Evolutionary conservation across 306 rosid species (phyloP).

Genomic region (Carpinus viminea): DNA sequence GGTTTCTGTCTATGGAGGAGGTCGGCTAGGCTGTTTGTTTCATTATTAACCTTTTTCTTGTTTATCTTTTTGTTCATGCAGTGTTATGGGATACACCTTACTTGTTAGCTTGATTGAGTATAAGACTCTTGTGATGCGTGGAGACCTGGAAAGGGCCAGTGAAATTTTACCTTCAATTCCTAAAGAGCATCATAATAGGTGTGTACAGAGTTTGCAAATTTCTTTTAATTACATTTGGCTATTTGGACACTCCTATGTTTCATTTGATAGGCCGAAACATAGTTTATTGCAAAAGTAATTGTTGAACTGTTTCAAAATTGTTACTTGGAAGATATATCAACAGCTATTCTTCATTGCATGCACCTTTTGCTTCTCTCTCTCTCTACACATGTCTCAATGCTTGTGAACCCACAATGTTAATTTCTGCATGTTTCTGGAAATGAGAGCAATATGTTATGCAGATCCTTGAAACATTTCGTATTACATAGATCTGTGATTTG

Average conservation of each 20-base stretch:
- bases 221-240: background rate
- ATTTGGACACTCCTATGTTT: background rate
- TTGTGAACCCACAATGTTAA: background rate
- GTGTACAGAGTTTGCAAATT: conserved; percentile 17
- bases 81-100: conserved; percentile 90
- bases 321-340: background rate
- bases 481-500: background rate
- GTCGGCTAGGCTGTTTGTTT: conserved; percentile 19
- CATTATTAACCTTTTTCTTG: conserved; percentile 6
- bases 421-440: background rate
- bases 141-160: conserved; percentile 91
- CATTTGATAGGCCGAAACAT: background rate
- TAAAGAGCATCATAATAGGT: conserved; percentile 96
- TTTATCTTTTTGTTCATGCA: conserved; percentile 35
- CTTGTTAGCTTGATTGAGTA: conserved; percentile 96
- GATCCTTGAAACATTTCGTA: background rate
- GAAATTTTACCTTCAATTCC: conserved; percentile 95
- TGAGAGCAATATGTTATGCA: background rate
- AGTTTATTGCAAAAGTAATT: background rate
- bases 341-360: background rate
- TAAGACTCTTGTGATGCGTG: conserved; percentile 99
- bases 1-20: conserved; percentile 29
- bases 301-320: background rate
- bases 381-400: background rate
- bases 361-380: background rate